Conservation (phyloP, 1,284 basidiomycete genomes). For the Trichosporon coremiiforme region DNA sequence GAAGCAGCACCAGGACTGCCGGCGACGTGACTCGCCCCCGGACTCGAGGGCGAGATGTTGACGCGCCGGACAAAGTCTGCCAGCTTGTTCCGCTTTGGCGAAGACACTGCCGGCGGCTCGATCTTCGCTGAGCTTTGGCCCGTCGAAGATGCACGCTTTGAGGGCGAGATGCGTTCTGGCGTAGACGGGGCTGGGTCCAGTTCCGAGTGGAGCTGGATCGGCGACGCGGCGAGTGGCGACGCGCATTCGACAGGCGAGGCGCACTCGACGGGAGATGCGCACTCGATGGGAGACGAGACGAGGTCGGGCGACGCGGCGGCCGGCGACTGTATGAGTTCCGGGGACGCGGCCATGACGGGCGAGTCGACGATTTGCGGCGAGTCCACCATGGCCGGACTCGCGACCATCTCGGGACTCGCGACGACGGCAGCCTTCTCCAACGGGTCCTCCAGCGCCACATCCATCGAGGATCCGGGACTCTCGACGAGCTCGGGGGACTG, state of each 20-base stretch:
- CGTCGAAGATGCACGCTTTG: conserved; percentile 13
- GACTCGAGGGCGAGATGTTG: not conserved
- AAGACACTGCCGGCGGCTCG: not conserved
- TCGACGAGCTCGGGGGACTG: conserved; percentile 22
- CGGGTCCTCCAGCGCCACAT: not conserved
- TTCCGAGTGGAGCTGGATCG: not conserved
- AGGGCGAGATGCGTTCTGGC: not conserved
- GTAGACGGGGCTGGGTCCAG: not conserved
- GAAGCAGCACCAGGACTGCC: too few relatives aligned
- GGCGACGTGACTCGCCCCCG: too few relatives aligned
- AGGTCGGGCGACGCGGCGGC: conserved; percentile 11
- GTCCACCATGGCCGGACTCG: conserved; percentile 19
- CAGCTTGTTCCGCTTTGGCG: not conserved
- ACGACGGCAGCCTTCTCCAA: conserved; percentile 13
- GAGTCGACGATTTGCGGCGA: conserved; percentile 18
- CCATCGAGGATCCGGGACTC: conserved; percentile 17
- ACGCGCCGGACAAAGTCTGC: conserved; percentile 1
- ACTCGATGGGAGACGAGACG: not conserved
- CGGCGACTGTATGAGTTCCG: conserved; percentile 19
- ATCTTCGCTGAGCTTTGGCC: too few relatives aligned
- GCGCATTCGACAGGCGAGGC: not conserved
- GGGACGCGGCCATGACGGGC: conserved; percentile 21
- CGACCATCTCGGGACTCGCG: not conserved
- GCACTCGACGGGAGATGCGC: not conserved
- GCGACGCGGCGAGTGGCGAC: not conserved